A percentile compares a stretch with the other conserved stretches of the same genome.
phyloP scores from a whole-genome alignment of 2,329 filamentous ascomycete species.

The Dactylonectria estremocensis region DNA sequence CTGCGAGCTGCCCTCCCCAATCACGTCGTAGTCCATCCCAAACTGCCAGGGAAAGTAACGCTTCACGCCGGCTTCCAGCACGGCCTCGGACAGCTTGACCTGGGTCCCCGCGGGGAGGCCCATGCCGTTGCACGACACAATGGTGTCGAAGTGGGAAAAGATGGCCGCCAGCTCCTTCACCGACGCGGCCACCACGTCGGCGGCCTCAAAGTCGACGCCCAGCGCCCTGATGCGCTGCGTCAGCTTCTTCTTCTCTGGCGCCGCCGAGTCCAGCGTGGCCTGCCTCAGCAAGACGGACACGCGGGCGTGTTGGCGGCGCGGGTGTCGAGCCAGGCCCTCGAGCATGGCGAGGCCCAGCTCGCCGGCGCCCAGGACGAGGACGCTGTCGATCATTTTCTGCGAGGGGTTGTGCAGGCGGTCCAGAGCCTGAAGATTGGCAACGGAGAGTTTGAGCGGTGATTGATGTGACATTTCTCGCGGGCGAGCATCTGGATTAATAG shows the following conservation, averaged over 20 bases:
- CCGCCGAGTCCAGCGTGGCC: conserved; percentile 58
- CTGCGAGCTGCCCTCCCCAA: conserved; percentile 72
- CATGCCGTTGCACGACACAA: conserved; percentile 76
- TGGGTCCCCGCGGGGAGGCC: conserved; percentile 69
- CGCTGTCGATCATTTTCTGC: conserved; percentile 44
- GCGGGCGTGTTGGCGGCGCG: conserved; percentile 51
- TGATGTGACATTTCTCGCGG: conserved; percentile 35
- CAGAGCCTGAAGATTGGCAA: conserved; percentile 45
- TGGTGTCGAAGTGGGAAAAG: conserved; percentile 64
- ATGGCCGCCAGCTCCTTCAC: conserved; percentile 56
- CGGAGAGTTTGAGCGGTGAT: conserved; percentile 46
- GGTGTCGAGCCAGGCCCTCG: conserved; percentile 63
- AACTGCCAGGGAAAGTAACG: conserved; percentile 82
- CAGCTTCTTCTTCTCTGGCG: conserved; percentile 54
- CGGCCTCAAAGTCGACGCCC: conserved; percentile 59
- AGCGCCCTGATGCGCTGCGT: conserved; percentile 55
- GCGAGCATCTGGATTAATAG: conserved; percentile 21
- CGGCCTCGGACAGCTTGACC: conserved; percentile 70
- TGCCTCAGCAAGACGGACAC: conserved; percentile 70
- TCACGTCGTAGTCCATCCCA: conserved; percentile 79
- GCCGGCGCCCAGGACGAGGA: conserved; percentile 77
- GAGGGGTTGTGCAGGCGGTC: conserved; percentile 43
- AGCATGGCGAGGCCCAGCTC: conserved; percentile 75
- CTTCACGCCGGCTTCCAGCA: conserved; percentile 63
- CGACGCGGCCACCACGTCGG: conserved; percentile 60